Percentiles rank a stretch among this genome's conserved stretches.
These are phyloP conservation scores for Microdochium bolleyi DNA, from an alignment of 2,329 filamentous ascomycete species.

Conservation along the genomic window DNA sequence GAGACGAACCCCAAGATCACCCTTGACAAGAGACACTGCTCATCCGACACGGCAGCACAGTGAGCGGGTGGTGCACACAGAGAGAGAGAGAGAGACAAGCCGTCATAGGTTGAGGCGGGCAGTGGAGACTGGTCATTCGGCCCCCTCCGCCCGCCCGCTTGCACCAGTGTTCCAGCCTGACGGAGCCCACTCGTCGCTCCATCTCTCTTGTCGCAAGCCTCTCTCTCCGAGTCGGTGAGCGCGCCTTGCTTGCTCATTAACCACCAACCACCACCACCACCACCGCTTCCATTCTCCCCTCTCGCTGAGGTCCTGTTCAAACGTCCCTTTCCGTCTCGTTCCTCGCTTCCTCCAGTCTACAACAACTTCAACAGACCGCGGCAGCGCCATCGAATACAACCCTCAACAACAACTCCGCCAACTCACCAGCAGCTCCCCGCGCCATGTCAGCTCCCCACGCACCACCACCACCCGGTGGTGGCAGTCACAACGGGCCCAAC, in stretches of 20 bases:
- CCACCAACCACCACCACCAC: no score
- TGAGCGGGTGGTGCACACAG: not conserved
- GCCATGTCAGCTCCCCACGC: not conserved
- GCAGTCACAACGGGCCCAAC: not conserved
- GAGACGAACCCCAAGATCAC: no score
- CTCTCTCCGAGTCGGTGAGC: no score
- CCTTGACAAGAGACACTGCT: no score
- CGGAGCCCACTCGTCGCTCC: not conserved
- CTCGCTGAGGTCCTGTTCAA: no score
- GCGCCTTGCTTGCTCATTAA: no score
- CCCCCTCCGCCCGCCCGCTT: not conserved
- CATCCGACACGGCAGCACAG: not conserved
- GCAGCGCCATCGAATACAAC: not conserved
- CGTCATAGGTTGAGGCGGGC: not conserved
- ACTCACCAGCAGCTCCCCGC: not conserved
- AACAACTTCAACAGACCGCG: not conserved
- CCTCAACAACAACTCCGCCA: not conserved
- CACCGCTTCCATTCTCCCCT: no score
- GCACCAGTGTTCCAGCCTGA: not conserved
- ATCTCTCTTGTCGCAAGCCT: no score
- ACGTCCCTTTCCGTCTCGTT: no score
- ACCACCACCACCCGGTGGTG: not conserved
- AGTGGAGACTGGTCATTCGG: not conserved
- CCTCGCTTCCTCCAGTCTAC: not conserved
- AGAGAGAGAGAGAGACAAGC: not conserved